phyloP scores from a whole-genome alignment of 129 eudicot species.

The Silybum marianum region DNA sequence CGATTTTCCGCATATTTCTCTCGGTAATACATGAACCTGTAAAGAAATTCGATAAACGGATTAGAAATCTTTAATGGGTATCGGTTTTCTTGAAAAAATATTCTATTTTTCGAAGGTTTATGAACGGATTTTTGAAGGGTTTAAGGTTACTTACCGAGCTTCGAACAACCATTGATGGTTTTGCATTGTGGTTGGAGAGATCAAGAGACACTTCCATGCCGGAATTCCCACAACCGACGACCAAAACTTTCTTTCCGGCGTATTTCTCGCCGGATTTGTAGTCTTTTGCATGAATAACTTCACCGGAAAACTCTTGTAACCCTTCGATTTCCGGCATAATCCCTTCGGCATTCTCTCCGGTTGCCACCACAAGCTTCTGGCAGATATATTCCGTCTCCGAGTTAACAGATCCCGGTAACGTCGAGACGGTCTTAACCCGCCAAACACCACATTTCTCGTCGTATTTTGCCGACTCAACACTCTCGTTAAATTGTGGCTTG shows the following conservation, averaged over 20 bases:
- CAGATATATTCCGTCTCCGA: slow-evolving; percentile 79
- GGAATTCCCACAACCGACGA: slow-evolving; percentile 92
- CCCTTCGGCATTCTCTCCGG: slow-evolving; percentile 83
- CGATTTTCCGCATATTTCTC: slow-evolving; percentile 68
- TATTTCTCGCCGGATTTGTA: slow-evolving; percentile 75
- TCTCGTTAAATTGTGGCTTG: slow-evolving; percentile 75
- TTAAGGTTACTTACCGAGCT: slow-evolving; percentile 65
- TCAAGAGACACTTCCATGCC: slow-evolving; percentile 99
- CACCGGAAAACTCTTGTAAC: slow-evolving; percentile 61
- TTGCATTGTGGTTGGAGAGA: slow-evolving; percentile 73
- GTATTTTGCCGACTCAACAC: slow-evolving; percentile 76
- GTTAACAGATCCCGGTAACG: slow-evolving; percentile 27
- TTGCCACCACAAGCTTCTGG: slow-evolving; percentile 86
- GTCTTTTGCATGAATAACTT: slow-evolving; percentile 75
- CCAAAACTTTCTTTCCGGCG: slow-evolving; percentile 69
- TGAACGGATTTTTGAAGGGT: background rate
- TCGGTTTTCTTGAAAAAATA: slow-evolving; percentile 1
- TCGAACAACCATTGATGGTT: slow-evolving; percentile 79
- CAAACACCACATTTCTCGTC: slow-evolving; percentile 66
- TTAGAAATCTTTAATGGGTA: slow-evolving; percentile 18
- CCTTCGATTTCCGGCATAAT: slow-evolving; percentile 81
- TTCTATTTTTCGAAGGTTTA: background rate
- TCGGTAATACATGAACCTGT: slow-evolving; percentile 75
- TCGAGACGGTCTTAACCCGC: slow-evolving; percentile 58
- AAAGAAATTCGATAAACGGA: background rate